These are phyloP conservation scores for Mortierella sp. DNA, from an alignment of 371 early-diverging fungal genomes.

Conservation along the genomic window DNA sequence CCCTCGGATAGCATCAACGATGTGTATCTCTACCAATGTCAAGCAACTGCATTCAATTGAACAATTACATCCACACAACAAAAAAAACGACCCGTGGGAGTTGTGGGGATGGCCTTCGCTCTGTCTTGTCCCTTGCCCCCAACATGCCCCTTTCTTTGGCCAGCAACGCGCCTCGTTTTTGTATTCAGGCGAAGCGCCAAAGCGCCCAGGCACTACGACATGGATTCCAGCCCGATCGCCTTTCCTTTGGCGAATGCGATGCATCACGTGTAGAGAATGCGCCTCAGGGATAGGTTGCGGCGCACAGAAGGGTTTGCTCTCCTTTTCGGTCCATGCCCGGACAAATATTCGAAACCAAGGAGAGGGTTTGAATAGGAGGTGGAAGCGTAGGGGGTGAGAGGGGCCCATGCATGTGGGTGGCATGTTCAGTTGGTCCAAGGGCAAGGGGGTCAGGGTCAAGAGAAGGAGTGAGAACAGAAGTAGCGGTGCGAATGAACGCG, in stretches of 20 bases:
- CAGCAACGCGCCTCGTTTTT: no score
- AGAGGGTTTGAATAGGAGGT: background rate
- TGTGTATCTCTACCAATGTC: background rate
- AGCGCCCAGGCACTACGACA: no score
- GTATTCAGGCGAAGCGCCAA: no score
- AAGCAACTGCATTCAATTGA: no score
- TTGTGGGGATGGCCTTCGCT: background rate
- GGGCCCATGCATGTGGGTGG: slow-evolving; percentile 2
- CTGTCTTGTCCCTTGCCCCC: background rate
- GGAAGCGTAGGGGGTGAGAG: background rate
- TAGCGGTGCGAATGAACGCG: background rate
- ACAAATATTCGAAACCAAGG: slow-evolving; percentile 1
- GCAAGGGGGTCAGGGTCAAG: background rate
- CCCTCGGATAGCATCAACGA: no score
- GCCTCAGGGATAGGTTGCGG: background rate
- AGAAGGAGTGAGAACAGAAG: background rate
- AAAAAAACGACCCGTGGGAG: background rate
- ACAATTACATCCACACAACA: no score
- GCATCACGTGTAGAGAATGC: no score
- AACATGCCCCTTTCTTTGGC: background rate
- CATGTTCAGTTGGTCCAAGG: background rate
- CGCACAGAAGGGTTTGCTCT: background rate
- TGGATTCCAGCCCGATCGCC: background rate
- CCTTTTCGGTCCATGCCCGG: background rate
- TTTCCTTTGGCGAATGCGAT: no score